Conservation (phyloP, 129 eudicot genomes). For the Arctium minus region DNA sequence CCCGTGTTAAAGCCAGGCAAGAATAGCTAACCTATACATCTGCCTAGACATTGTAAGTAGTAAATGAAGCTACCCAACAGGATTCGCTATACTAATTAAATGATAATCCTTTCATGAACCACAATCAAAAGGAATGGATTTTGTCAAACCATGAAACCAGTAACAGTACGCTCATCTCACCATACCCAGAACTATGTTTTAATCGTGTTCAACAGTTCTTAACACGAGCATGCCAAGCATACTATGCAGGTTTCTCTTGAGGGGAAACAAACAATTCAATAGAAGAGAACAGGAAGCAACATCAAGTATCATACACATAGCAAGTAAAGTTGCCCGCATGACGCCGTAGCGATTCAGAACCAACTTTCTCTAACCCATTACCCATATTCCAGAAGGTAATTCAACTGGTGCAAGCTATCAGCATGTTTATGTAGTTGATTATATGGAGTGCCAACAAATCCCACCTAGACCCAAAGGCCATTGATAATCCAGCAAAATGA, state of each 20-base stretch:
- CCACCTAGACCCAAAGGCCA: neutral
- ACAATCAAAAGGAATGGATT: too few species aligned
- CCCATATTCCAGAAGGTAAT: neutral
- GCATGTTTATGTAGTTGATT: neutral
- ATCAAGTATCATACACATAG: neutral
- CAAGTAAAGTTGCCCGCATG: too few species aligned
- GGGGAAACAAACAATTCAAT: neutral
- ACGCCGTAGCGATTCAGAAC: neutral
- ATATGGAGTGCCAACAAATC: neutral
- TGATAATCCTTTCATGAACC: too few species aligned
- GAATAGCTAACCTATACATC: too few species aligned
- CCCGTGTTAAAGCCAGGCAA: too few species aligned
- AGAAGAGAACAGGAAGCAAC: neutral
- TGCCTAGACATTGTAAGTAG: too few species aligned
- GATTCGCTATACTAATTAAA: too few species aligned
- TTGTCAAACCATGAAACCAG: neutral
- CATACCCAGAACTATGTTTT: neutral
- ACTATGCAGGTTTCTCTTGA: neutral
- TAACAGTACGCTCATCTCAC: neutral
- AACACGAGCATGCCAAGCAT: neutral
- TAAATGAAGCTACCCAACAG: too few species aligned
- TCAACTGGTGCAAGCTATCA: neutral
- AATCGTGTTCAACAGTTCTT: neutral
- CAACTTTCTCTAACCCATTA: neutral
- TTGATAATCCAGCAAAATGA: conserved; percentile 1